These are phyloP conservation scores for Abelmoschus esculentus DNA, from an alignment of 345 rosid genomes.

Conservation along the genomic window DNA sequence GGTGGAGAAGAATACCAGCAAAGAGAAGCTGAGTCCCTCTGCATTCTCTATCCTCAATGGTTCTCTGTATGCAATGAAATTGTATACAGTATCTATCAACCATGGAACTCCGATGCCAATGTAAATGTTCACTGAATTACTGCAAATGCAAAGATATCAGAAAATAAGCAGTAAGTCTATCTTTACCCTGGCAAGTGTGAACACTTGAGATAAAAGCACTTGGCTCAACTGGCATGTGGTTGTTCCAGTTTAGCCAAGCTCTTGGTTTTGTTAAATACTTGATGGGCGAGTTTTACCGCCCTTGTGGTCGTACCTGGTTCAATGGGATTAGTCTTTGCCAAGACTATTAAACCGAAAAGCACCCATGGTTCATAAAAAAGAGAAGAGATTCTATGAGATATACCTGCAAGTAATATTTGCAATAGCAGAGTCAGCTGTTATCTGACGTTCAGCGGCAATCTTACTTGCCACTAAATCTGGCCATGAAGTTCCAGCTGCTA, in stretches of 20 bases:
- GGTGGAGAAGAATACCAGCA: slow-evolving; percentile 70
- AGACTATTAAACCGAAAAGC: no score
- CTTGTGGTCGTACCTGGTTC: no score
- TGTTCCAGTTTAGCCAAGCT: no score
- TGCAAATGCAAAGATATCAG: slow-evolving; percentile 19
- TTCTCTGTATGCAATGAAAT: slow-evolving; percentile 55
- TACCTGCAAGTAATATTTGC: slow-evolving; percentile 98
- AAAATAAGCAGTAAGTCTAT: not conserved
- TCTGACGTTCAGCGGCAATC: slow-evolving; percentile 91
- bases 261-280: no score
- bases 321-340: no score
- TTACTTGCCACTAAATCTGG: slow-evolving; percentile 94
- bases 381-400: not conserved
- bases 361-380: no score
- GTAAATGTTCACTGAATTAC: slow-evolving; percentile 92
- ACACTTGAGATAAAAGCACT: not conserved
- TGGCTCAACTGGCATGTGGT: no score
- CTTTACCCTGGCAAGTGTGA: not conserved
- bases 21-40: slow-evolving; percentile 67
- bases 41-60: slow-evolving; percentile 60
- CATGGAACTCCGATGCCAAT: slow-evolving; percentile 92
- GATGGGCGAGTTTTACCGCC: no score
- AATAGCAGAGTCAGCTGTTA: slow-evolving; percentile 91
- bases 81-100: slow-evolving; percentile 85
- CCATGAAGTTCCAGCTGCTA: slow-evolving; percentile 94